A percentile compares a stretch with the other conserved stretches of the same genome.
Evolutionary conservation across 2,329 filamentous ascomycete genomes (phyloP).

Genomic region (Talaromyces atroroseus): DNA sequence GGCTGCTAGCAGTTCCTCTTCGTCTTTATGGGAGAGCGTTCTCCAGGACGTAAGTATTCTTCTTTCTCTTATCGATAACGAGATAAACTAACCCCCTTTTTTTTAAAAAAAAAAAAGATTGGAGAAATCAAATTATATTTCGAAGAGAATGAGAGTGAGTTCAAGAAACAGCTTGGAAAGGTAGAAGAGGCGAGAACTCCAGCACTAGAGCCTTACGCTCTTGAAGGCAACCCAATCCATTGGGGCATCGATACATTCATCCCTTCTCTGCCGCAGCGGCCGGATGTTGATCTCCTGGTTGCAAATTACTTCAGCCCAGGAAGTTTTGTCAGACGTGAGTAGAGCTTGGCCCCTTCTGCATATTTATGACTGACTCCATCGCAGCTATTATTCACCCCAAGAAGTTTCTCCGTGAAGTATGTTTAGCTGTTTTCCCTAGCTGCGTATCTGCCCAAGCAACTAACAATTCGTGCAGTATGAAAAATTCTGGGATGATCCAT

Average conservation of each 20-base stretch:
- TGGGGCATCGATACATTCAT: conserved; percentile 12
- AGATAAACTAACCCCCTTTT: background rate
- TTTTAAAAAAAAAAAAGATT: conserved; percentile 5
- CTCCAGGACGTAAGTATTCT: conserved; percentile 11
- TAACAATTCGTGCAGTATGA: conserved; percentile 43
- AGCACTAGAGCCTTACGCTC: background rate
- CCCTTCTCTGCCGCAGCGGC: conserved; percentile 7
- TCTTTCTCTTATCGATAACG: background rate
- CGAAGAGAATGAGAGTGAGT: conserved; percentile 11
- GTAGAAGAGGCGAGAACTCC: conserved; percentile 11
- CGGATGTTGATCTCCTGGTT: conserved; percentile 8
- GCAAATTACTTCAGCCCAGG: conserved; percentile 10
- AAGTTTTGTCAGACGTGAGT: conserved; percentile 9
- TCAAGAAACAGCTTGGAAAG: conserved; percentile 9
- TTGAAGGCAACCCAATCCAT: conserved; percentile 8
- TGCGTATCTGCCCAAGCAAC: background rate
- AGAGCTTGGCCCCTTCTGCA: background rate
- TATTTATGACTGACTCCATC: background rate
- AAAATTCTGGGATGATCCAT: conserved; percentile 50
- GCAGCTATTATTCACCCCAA: conserved; percentile 13
- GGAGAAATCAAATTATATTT: conserved; percentile 13
- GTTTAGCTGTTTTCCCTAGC: background rate
- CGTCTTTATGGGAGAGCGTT: conserved; percentile 13
- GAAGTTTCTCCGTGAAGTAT: conserved; percentile 12
- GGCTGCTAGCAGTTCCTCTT: conserved; percentile 11